A percentile compares a stretch with the other conserved stretches of the same genome.
phyloP scores from a whole-genome alignment of 2,329 filamentous ascomycete genomes.

The Pestalotiopsis sp. region DNA sequence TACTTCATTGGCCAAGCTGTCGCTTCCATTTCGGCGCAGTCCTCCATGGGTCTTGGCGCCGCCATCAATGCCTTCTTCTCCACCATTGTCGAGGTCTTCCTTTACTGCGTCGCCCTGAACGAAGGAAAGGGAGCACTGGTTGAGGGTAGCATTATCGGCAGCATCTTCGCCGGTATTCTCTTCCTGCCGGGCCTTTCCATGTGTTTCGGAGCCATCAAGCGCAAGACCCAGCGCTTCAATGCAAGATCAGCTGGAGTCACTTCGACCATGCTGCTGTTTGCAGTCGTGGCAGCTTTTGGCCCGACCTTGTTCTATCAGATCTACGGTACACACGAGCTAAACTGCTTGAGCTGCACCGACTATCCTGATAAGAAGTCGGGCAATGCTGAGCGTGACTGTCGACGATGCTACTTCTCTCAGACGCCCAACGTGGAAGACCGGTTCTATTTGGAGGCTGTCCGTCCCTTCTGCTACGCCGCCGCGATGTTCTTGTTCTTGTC shows the following conservation, averaged over 20 bases:
- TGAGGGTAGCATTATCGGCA: slow-evolving; percentile 95
- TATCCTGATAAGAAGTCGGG: slow-evolving; percentile 39
- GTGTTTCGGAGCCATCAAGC: slow-evolving; percentile 97
- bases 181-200: slow-evolving; percentile 95
- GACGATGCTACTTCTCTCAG: slow-evolving; percentile 93
- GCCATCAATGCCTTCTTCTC: slow-evolving; percentile 99
- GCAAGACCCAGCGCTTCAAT: slow-evolving; percentile 98
- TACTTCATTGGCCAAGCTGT: slow-evolving; percentile 99
- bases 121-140: slow-evolving; percentile 93
- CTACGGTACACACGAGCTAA: slow-evolving; percentile 95
- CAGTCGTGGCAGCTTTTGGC: slow-evolving; percentile 91
- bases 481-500: slow-evolving; percentile 86
- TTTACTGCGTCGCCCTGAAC: slow-evolving; percentile 91
- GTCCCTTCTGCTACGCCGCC: slow-evolving; percentile 90
- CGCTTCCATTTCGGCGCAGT: slow-evolving; percentile 96
- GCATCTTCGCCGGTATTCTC: slow-evolving; percentile 94
- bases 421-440: slow-evolving; percentile 79
- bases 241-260: slow-evolving; percentile 94
- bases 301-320: slow-evolving; percentile 98
- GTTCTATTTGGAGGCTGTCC: slow-evolving; percentile 89
- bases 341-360: slow-evolving; percentile 70
- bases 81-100: slow-evolving; percentile 94
- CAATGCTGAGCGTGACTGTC: slow-evolving; percentile 70
- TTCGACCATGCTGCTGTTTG: slow-evolving; percentile 96
- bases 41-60: slow-evolving; percentile 95